phyloP scores from a whole-genome alignment of 1,284 basidiomycete genomes.

The Ceratobasidium papillatum region DNA sequence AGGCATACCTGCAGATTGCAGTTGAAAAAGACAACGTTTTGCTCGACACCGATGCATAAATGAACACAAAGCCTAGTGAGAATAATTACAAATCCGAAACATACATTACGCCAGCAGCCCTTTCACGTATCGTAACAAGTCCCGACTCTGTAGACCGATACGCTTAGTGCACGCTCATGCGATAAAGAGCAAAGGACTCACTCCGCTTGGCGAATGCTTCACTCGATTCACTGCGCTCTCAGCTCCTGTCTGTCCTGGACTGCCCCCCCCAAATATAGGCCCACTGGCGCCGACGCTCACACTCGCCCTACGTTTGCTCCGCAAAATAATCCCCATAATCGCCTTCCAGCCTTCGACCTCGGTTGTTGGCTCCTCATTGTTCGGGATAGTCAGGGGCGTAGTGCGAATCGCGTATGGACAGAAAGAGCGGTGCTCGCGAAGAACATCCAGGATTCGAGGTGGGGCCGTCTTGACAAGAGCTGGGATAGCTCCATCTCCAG shows the following conservation, averaged over 20 bases:
- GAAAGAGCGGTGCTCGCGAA: constrained; percentile 81
- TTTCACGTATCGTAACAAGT: constrained; percentile 76
- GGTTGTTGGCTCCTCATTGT: constrained; percentile 24
- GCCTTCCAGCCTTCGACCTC: constrained; percentile 79
- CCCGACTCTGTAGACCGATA: constrained; percentile 63
- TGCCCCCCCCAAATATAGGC: constrained; percentile 1
- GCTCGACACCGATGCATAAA: not conserved
- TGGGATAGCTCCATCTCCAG: constrained; percentile 7
- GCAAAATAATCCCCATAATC: constrained; percentile 54
- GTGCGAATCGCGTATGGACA: constrained; percentile 81
- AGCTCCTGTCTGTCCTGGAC: constrained; percentile 16
- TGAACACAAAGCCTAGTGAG: not conserved
- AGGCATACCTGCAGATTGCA: not conserved
- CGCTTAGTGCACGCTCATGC: constrained; percentile 3
- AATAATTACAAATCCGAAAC: constrained; percentile 24
- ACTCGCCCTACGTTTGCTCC: constrained; percentile 26
- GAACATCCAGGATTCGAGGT: constrained; percentile 55
- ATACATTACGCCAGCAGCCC: constrained; percentile 63
- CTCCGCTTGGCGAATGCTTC: constrained; percentile 37
- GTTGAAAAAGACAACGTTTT: not conserved
- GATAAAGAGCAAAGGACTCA: constrained; percentile 53
- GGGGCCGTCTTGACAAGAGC: constrained; percentile 2
- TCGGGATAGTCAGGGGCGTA: constrained; percentile 64
- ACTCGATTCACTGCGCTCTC: constrained; percentile 35
- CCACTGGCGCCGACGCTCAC: not conserved